Evolutionary conservation across 2,329 filamentous ascomycete species (phyloP).

Genomic region (Neocatenulostroma microsporum): DNA sequence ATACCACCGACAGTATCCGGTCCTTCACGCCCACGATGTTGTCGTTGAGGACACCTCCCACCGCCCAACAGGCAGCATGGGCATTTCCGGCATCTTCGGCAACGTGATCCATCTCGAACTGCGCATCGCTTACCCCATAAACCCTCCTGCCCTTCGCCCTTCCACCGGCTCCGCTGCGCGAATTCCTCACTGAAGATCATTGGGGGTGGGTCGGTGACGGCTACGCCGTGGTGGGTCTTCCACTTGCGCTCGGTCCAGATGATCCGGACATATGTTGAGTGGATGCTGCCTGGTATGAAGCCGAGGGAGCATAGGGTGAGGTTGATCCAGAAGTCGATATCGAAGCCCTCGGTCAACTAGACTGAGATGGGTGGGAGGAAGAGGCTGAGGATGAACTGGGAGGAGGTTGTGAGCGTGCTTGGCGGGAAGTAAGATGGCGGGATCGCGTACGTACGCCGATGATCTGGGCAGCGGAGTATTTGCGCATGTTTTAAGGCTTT

Average conservation of each 20-base stretch:
- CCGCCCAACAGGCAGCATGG: no score
- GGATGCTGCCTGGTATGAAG: slow-evolving; percentile 6
- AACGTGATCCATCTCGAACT: no score
- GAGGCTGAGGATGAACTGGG: slow-evolving; percentile 8
- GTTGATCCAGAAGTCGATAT: slow-evolving; percentile 9
- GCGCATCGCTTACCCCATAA: neutral
- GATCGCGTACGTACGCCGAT: no score
- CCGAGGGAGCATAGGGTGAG: slow-evolving; percentile 5
- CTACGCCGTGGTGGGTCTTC: slow-evolving; percentile 3
- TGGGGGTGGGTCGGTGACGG: neutral
- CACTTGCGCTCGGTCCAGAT: slow-evolving; percentile 6
- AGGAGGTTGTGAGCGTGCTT: no score
- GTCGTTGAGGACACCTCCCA: no score
- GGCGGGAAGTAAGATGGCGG: no score
- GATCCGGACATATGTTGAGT: slow-evolving; percentile 7
- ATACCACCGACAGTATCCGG: neutral
- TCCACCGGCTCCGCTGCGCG: slow-evolving; percentile 3
- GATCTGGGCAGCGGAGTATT: neutral
- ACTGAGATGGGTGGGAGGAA: slow-evolving; percentile 5
- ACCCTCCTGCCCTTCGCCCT: slow-evolving; percentile 3
- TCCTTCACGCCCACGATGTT: neutral
- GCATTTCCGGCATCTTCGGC: no score
- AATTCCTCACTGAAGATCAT: slow-evolving; percentile 4
- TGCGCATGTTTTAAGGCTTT: neutral
- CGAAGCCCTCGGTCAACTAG: slow-evolving; percentile 8